A percentile compares a stretch with the other conserved stretches of the same genome.
These are phyloP conservation scores for Leersia perrieri DNA, from an alignment of 176 grass and related monocot genomes.

Conservation along the genomic window DNA sequence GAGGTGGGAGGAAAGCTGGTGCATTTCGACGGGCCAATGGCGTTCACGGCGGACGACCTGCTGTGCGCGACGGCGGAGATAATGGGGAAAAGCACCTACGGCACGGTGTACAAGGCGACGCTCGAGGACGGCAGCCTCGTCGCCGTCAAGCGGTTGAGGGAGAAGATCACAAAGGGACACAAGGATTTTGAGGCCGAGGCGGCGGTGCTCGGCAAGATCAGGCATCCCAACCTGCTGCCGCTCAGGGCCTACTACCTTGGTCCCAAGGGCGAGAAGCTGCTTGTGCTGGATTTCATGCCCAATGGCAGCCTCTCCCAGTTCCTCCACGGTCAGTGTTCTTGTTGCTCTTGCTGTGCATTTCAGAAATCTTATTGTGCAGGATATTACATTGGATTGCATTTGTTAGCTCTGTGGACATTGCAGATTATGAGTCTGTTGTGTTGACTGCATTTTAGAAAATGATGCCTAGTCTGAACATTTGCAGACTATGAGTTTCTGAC, in stretches of 20 bases:
- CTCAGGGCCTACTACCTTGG: conserved; percentile 22
- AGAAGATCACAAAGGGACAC: conserved; percentile 27
- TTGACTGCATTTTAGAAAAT: neutral
- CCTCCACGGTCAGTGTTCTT: neutral
- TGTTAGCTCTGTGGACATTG: too few relatives aligned
- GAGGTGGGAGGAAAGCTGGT: conserved; percentile 26
- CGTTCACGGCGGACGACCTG: conserved; percentile 28
- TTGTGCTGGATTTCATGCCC: conserved; percentile 23
- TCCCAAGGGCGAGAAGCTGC: conserved; percentile 25
- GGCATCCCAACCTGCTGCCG: conserved; percentile 29
- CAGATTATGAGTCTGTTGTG: too few relatives aligned
- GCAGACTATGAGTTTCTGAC: neutral
- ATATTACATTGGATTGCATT: too few relatives aligned
- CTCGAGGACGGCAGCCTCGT: conserved; percentile 33
- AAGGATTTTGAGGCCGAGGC: conserved; percentile 30
- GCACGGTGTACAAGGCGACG: conserved; percentile 29
- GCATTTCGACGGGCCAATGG: conserved; percentile 30
- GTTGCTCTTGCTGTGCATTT: too few relatives aligned
- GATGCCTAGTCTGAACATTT: neutral
- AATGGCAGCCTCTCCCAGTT: conserved; percentile 23
- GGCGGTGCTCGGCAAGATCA: conserved; percentile 25
- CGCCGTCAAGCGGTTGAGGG: conserved; percentile 29
- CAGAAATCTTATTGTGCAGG: too few relatives aligned
- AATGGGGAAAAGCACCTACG: conserved; percentile 33
- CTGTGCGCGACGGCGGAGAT: conserved; percentile 28